Conservation (phyloP, 1,284 basidiomycete species). For the Sanghuangporus sanghuang region DNA sequence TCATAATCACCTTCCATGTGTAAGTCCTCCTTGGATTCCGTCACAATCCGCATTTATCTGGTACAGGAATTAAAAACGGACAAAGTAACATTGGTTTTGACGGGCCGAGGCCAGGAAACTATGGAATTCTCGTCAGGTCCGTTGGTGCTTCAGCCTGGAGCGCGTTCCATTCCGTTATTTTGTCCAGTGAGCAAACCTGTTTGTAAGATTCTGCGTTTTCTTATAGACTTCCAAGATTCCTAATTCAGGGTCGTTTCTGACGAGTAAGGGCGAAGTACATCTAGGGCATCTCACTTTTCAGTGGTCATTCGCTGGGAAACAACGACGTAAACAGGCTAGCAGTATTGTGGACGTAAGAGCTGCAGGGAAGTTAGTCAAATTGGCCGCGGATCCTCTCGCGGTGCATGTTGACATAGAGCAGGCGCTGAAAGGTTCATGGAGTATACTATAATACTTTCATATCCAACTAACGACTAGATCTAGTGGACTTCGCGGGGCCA, state of each 20-base stretch:
- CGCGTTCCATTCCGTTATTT: constrained; percentile 49
- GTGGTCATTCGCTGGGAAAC: constrained; percentile 1
- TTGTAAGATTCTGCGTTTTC: neutral
- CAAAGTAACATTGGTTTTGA: constrained; percentile 44
- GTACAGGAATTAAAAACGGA: constrained; percentile 44
- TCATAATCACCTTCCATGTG: constrained; percentile 67
- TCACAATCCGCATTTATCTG: constrained; percentile 11
- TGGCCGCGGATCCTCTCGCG: constrained; percentile 9
- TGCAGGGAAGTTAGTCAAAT: constrained; percentile 7
- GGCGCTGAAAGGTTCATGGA: constrained; percentile 50
- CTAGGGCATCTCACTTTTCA: constrained; percentile 13
- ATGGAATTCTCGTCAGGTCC: constrained; percentile 41
- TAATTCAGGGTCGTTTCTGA: neutral
- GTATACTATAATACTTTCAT: neutral
- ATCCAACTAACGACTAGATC: constrained; percentile 12
- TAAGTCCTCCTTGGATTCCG: constrained; percentile 32
- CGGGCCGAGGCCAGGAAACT: constrained; percentile 53
- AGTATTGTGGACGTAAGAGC: neutral
- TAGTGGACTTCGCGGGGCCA: constrained; percentile 65
- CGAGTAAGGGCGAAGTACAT: constrained; percentile 1
- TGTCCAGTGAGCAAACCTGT: constrained; percentile 56
- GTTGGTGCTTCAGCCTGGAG: constrained; percentile 45
- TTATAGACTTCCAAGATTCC: constrained; percentile 6
- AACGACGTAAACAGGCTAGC: neutral
- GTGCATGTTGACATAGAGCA: constrained; percentile 29